Conservation (phyloP, 306 rosid species). For the Begonia fuchsioides region DNA sequence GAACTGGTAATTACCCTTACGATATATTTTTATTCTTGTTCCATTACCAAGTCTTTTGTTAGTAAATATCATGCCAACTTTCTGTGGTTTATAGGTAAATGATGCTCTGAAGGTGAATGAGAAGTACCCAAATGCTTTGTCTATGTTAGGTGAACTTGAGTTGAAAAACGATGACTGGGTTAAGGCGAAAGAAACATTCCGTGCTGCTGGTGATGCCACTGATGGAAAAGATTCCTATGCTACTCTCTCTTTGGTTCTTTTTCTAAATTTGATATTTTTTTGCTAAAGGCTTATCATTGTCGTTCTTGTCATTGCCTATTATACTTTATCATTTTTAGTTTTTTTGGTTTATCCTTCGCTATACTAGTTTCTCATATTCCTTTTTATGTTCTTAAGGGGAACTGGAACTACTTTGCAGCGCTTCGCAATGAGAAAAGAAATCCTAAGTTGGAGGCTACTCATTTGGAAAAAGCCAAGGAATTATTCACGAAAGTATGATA, state of each 20-base stretch:
- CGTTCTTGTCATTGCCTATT: conserved; percentile 9
- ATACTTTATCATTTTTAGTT: not conserved
- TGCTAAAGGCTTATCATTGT: conserved; percentile 11
- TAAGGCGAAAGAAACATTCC: conserved; percentile 91
- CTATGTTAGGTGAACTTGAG: conserved; percentile 97
- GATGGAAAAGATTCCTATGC: conserved; percentile 94
- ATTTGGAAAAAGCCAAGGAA: conserved; percentile 94
- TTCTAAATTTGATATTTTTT: no score
- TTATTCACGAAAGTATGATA: conserved; percentile 62
- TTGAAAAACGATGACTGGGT: conserved; percentile 98
- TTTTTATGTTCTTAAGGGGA: conserved; percentile 52
- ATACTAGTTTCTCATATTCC: not conserved
- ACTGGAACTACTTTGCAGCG: conserved; percentile 99
- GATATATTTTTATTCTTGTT: conserved; percentile 8
- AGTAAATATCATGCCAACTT: no score
- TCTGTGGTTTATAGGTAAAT: conserved; percentile 47
- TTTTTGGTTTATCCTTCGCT: not conserved
- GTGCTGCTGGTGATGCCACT: conserved; percentile 92
- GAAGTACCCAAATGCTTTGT: conserved; percentile 83
- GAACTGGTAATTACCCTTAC: conserved; percentile 57
- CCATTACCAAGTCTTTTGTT: not conserved
- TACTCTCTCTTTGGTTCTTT: conserved; percentile 71
- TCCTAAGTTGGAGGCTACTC: conserved; percentile 98
- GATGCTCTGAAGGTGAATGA: conserved; percentile 85
- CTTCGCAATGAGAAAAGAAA: conserved; percentile 95